These are phyloP conservation scores for Chlamydomonas incerta DNA, from an alignment of 139 green algal genomes.

Conservation along the genomic window DNA sequence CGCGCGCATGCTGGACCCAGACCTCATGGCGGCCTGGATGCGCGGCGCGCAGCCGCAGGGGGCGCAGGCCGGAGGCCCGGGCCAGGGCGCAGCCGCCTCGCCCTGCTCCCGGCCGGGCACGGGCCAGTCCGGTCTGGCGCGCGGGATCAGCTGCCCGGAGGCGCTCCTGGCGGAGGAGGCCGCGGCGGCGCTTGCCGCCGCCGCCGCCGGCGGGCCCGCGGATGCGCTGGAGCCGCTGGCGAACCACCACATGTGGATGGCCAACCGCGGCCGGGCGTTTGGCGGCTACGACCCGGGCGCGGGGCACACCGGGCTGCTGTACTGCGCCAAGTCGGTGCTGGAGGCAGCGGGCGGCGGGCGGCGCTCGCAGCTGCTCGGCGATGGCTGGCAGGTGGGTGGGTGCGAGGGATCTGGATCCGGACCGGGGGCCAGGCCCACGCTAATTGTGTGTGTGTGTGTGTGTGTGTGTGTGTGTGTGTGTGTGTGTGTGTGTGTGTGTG, in stretches of 20 bases:
- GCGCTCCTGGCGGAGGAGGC: not conserved
- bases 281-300: not conserved
- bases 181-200: too few relatives aligned
- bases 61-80: too few relatives aligned
- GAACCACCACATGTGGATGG: slow-evolving; percentile 32
- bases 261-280: not conserved
- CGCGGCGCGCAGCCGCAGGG: not conserved
- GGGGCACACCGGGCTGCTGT: slow-evolving; percentile 29
- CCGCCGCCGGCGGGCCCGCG: not conserved
- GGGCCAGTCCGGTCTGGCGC: not conserved
- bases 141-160: slow-evolving; percentile 14
- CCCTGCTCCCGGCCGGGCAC: too few relatives aligned
- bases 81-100: too few relatives aligned
- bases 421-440: too few relatives aligned
- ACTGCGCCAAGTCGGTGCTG: not conserved
- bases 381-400: slow-evolving; percentile 8
- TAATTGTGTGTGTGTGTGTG: too few relatives aligned
- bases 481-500: too few relatives aligned
- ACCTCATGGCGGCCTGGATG: slow-evolving; percentile 10
- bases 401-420: too few relatives aligned
- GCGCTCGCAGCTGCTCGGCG: not conserved
- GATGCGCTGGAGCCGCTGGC: slow-evolving; percentile 38
- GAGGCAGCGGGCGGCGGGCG: not conserved
- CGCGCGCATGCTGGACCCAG: not conserved
- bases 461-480: too few relatives aligned